These are phyloP conservation scores for Wickerhamomyces sp. DNA, from an alignment of 1,139 yeast genomes.

Conservation along the genomic window DNA sequence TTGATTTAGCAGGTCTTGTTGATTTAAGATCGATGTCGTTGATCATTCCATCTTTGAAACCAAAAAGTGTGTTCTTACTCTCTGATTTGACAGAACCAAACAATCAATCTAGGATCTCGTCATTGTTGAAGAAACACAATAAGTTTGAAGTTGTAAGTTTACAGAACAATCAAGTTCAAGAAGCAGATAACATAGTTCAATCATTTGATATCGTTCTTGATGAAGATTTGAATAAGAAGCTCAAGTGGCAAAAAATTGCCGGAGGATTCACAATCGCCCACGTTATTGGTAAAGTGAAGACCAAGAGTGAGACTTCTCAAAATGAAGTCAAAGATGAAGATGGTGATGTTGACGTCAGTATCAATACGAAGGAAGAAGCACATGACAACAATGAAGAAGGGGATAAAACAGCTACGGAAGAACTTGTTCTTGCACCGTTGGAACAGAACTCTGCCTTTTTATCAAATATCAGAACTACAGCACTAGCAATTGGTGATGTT, in stretches of 20 bases:
- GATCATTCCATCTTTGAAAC: slow-evolving; percentile 75
- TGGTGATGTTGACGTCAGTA: neutral
- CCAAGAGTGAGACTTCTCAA: slow-evolving; percentile 29
- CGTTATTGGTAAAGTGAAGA: slow-evolving; percentile 64
- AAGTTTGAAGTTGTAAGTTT: slow-evolving; percentile 31
- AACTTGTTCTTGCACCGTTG: slow-evolving; percentile 19
- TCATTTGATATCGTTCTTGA: slow-evolving; percentile 73
- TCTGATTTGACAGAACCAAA: slow-evolving; percentile 38
- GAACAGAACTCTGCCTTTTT: slow-evolving; percentile 15
- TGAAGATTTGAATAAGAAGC: slow-evolving; percentile 51
- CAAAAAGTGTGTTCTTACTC: slow-evolving; percentile 62
- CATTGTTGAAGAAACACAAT: slow-evolving; percentile 25
- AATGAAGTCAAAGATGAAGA: slow-evolving; percentile 8
- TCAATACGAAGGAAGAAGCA: neutral
- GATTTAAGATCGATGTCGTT: slow-evolving; percentile 79
- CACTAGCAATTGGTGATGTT: slow-evolving; percentile 83
- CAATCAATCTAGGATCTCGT: slow-evolving; percentile 17
- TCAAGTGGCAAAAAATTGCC: slow-evolving; percentile 82
- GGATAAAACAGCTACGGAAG: slow-evolving; percentile 11
- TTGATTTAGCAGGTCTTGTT: slow-evolving; percentile 82
- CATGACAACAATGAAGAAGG: slow-evolving; percentile 2
- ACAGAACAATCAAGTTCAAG: slow-evolving; percentile 37
- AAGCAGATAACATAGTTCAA: slow-evolving; percentile 57
- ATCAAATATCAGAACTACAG: slow-evolving; percentile 21
- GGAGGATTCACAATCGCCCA: slow-evolving; percentile 83